Evolutionary conservation across 1,139 yeast genomes (phyloP).

Genomic region (Scheffersomyces parashehatae): DNA sequence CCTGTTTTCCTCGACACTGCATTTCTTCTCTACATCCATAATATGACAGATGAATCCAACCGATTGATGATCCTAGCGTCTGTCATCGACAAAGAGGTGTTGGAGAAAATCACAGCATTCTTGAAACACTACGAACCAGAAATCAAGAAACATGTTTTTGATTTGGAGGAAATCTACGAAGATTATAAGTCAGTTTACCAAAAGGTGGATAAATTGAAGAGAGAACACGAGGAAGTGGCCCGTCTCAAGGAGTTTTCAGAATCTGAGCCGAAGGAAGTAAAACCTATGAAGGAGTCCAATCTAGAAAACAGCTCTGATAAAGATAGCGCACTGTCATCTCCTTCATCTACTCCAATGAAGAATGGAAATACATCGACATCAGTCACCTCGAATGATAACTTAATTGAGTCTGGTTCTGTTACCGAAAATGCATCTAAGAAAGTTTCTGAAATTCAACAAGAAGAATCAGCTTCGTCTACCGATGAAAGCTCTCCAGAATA

Average conservation of each 20-base stretch:
- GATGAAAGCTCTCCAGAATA: background rate
- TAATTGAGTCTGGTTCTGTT: background rate
- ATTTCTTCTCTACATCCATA: constrained; percentile 14
- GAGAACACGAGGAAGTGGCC: constrained; percentile 32
- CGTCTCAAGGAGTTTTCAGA: constrained; percentile 31
- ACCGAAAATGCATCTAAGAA: background rate
- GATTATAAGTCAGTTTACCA: constrained; percentile 29
- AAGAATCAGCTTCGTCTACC: background rate
- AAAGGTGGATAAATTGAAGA: constrained; percentile 30
- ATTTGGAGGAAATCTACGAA: constrained; percentile 25
- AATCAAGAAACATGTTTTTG: constrained; percentile 24
- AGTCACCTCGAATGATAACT: background rate
- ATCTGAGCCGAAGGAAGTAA: constrained; percentile 13
- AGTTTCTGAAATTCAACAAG: background rate
- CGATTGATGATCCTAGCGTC: constrained; percentile 30
- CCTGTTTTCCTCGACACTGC: constrained; percentile 6
- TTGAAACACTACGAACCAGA: constrained; percentile 41
- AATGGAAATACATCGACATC: background rate
- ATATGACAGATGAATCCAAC: constrained; percentile 25
- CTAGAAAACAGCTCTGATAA: constrained; percentile 6
- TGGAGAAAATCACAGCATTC: constrained; percentile 37
- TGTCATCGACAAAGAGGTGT: constrained; percentile 36
- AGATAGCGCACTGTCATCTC: background rate
- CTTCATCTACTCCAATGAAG: background rate
- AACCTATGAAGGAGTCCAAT: constrained; percentile 10